These are phyloP conservation scores for Cryptococcus sp. DNA, from an alignment of 1,284 basidiomycete species.

Conservation along the genomic window DNA sequence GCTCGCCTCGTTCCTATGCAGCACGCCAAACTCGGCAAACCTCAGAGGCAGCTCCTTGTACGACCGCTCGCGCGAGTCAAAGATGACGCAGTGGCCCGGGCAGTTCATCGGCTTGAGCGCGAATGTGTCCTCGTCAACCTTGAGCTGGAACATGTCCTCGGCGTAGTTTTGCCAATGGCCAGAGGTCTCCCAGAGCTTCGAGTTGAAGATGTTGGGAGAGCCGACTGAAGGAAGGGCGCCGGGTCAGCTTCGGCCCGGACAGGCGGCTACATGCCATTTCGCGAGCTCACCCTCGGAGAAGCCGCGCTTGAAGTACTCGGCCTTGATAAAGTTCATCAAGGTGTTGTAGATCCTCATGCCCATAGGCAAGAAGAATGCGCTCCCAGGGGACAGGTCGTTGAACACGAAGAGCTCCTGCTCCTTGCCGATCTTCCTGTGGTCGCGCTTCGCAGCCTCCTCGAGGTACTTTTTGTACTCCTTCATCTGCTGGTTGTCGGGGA, in stretches of 20 bases:
- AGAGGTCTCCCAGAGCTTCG: conserved; percentile 96
- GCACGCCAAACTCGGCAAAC: conserved; percentile 97
- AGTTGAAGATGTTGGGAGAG: conserved; percentile 96
- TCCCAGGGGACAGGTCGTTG: conserved; percentile 92
- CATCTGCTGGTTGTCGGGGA: conserved; percentile 96
- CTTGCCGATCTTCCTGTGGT: conserved; percentile 93
- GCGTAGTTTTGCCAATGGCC: conserved; percentile 98
- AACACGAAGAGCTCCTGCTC: conserved; percentile 99
- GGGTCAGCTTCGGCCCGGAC: not conserved
- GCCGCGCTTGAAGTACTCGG: conserved; percentile 54
- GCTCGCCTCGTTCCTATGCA: conserved; percentile 95
- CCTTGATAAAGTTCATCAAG: conserved; percentile 80
- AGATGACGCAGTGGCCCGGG: conserved; percentile 95
- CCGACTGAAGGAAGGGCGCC: conserved; percentile 62
- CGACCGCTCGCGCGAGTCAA: conserved; percentile 87
- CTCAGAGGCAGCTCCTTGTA: conserved; percentile 96
- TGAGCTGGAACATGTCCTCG: conserved; percentile 94
- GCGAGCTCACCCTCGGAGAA: conserved; percentile 50
- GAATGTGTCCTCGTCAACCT: conserved; percentile 93
- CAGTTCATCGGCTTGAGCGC: conserved; percentile 99
- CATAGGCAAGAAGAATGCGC: conserved; percentile 95
- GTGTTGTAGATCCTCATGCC: conserved; percentile 97
- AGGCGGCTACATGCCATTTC: not conserved
- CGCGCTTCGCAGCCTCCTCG: conserved; percentile 93
- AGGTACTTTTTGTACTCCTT: conserved; percentile 95